Percentiles rank a stretch among this genome's conserved stretches.
phyloP scores from a whole-genome alignment of 2,329 filamentous ascomycete genomes.

The Grosmannia huntii region DNA sequence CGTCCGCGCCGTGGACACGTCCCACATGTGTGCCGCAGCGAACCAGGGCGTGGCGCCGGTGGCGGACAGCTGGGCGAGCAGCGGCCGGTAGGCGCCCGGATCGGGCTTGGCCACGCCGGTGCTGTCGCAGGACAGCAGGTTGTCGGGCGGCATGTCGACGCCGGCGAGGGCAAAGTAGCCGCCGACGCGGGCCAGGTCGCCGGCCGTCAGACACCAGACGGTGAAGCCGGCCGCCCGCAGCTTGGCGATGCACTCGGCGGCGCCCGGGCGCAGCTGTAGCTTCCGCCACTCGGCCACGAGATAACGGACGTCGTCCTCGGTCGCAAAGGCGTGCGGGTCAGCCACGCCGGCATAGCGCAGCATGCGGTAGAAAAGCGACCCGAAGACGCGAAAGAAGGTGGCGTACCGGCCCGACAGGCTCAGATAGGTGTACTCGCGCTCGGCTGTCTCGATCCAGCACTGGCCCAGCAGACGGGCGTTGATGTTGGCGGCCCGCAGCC shows the following conservation, averaged over 20 bases:
- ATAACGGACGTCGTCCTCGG: conserved; percentile 24
- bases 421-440: conserved; percentile 34
- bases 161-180: conserved; percentile 35
- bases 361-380: conserved; percentile 29
- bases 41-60: conserved; percentile 27
- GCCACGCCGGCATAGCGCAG: conserved; percentile 25
- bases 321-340: conserved; percentile 25
- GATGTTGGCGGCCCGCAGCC: conserved; percentile 22
- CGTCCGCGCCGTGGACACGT: conserved; percentile 35
- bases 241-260: conserved; percentile 24
- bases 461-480: conserved; percentile 26
- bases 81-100: conserved; percentile 28
- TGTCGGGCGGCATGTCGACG: conserved; percentile 32
- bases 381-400: conserved; percentile 25
- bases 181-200: conserved; percentile 30
- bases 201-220: conserved; percentile 38
- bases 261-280: conserved; percentile 21
- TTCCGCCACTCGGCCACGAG: conserved; percentile 22
- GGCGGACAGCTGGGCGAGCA: conserved; percentile 21
- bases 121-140: conserved; percentile 34
- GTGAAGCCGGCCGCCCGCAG: conserved; percentile 32
- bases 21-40: conserved; percentile 44
- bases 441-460: conserved; percentile 29
- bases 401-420: conserved; percentile 26
- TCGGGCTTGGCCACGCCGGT: conserved; percentile 34